Evolutionary conservation across 441 rosid species (phyloP).

Genomic region (Gossypium davidsonii): DNA sequence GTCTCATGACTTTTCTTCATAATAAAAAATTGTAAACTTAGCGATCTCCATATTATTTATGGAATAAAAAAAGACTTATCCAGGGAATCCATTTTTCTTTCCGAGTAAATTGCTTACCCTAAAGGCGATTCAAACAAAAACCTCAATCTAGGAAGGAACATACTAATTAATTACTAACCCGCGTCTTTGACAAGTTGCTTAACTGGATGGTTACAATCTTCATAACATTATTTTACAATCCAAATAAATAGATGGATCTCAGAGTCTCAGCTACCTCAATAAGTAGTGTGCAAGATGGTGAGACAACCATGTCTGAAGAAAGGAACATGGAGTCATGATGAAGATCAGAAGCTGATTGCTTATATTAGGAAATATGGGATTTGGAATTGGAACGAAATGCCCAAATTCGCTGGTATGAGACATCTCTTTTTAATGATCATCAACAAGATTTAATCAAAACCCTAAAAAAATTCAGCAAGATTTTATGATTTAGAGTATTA

Average conservation of each 20-base stretch:
- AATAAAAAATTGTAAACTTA: neutral
- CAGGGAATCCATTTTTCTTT: neutral
- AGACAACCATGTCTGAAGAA: slow-evolving; percentile 17
- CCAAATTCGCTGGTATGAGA: slow-evolving; percentile 33
- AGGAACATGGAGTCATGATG: slow-evolving; percentile 34
- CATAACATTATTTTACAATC: neutral
- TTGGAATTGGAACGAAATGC: slow-evolving; percentile 39
- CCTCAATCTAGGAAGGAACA: neutral
- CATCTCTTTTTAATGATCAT: neutral
- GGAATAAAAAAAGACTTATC: neutral
- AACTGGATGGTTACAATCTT: neutral
- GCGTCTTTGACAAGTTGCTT: neutral
- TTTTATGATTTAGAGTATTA: neutral
- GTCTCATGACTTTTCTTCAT: neutral
- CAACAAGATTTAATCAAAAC: neutral
- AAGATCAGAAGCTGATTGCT: slow-evolving; percentile 27
- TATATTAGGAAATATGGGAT: slow-evolving; percentile 25
- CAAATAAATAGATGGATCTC: no score
- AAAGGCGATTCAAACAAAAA: neutral
- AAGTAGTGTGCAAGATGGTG: neutral
- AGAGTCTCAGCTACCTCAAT: neutral
- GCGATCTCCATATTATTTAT: neutral
- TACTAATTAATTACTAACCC: neutral
- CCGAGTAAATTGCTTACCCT: neutral
- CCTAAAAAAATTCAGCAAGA: neutral